phyloP scores from a whole-genome alignment of 176 grass and related monocot genomes.

The Avena sativa region DNA sequence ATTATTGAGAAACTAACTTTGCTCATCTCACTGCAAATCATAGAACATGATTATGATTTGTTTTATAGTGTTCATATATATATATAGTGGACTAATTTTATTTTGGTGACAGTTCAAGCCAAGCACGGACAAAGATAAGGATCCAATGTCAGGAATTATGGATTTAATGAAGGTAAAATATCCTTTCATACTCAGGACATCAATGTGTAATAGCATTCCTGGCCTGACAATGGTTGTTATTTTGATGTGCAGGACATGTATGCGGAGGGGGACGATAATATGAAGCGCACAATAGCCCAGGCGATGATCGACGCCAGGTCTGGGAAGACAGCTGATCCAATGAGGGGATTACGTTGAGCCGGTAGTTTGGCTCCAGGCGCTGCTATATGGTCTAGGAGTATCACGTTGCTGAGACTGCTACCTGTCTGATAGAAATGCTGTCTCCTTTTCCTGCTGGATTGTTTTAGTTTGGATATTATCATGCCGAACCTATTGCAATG shows the following conservation, averaged over 20 bases:
- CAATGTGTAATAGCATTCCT: background rate
- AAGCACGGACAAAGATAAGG: conserved; percentile 73
- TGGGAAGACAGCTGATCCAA: conserved; percentile 64
- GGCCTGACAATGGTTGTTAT: background rate
- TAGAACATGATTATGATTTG: background rate
- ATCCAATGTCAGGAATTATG: conserved; percentile 96
- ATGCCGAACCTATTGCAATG: background rate
- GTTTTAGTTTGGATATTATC: background rate
- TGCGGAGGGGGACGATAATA: conserved; percentile 75
- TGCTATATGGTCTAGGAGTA: too few species aligned
- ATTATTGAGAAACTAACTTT: background rate
- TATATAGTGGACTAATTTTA: background rate
- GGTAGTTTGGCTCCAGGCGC: background rate
- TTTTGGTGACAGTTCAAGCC: conserved; percentile 69
- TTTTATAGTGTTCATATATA: background rate
- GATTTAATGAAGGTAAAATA: conserved; percentile 88
- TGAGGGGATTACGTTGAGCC: conserved; percentile 60
- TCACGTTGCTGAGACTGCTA: background rate
- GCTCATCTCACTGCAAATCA: background rate
- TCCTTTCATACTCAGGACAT: background rate
- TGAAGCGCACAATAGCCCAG: conserved; percentile 90
- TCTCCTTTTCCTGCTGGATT: background rate
- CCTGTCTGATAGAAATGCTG: background rate
- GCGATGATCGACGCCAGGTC: conserved; percentile 76
- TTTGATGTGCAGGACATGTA: conserved; percentile 72